Base-by-base conservation (phyloP, 441 rosid genomes). In the Theobroma grandiflorum region DNA sequence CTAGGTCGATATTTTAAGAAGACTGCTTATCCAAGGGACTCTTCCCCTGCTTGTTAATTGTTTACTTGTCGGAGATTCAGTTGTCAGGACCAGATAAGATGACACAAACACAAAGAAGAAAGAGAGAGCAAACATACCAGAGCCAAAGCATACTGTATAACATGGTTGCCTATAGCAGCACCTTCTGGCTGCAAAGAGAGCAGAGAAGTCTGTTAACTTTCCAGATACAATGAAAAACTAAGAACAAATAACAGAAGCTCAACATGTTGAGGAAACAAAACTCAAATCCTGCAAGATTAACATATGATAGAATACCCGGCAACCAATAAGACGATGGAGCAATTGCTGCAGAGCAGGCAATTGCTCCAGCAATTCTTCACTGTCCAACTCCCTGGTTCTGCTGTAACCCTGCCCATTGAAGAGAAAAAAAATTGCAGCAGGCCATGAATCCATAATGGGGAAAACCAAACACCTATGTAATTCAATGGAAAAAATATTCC, bases 141-240 rank as follows among this genome's bases (percentile, higher is more conserved):
- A 78, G 99, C 98, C 85, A 97, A 87, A 68, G 99, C 98, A 87
- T 93, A 97, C 82, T 97, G 99, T 84, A 95, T 94, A 43, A 97
- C 91, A 79, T 91, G 91, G 82, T 94, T 95, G 82, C 88, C 89
- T 72, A 89, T 91, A 67, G 98, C 98, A 67, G 97, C 98, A 64
- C 99, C 99, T 90, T 97, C 99, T 18, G 99, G 99, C 99, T 97
- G 98, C 67, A 84, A 83, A 82, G 38, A 63, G 35, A 66, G 81
- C 76, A 68, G 9, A 22, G 33, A 37, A 8, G 80, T 42, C 26
- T 47, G 59, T 68, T 69, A 74, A 38, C 55, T 73, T 72, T 82
- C 71, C 65, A 67, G 1, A 8, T 31, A 80, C 33, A 42, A 55
- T 61, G 70, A 57, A 18, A 82, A 8, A 75, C 11, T 31, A 37